Conservation (phyloP, 345 rosid genomes). For the Aurinia saxatilis region DNA sequence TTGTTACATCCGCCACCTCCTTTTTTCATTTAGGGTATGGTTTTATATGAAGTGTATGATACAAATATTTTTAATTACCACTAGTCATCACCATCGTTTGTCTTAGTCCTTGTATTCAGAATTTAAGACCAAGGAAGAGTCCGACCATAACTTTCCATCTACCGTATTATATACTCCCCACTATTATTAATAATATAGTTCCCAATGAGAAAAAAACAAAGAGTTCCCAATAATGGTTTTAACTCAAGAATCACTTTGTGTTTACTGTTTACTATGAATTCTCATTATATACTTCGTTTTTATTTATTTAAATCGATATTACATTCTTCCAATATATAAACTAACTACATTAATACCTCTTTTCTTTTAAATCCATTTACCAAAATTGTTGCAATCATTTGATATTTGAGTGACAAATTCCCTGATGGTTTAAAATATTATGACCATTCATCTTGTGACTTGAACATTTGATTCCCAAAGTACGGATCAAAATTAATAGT, state of each 20-base stretch:
- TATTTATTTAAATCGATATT: too few species aligned
- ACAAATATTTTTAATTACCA: too few species aligned
- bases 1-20: too few species aligned
- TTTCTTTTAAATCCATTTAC: neutral
- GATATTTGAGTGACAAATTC: neutral
- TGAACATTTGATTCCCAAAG: neutral
- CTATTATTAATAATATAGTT: neutral
- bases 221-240: neutral
- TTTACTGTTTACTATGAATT: neutral
- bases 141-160: conserved; percentile 9
- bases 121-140: neutral
- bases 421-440: neutral
- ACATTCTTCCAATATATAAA: neutral
- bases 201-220: too few species aligned
- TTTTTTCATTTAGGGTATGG: too few species aligned
- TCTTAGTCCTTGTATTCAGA: neutral
- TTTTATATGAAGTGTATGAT: too few species aligned
- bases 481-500: neutral
- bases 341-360: neutral
- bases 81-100: neutral
- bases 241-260: neutral
- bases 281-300: neutral
- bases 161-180: neutral
- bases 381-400: neutral
- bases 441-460: neutral